phyloP scores from a whole-genome alignment of 148 eudicot genomes.

The Fagopyrum esculentum region DNA sequence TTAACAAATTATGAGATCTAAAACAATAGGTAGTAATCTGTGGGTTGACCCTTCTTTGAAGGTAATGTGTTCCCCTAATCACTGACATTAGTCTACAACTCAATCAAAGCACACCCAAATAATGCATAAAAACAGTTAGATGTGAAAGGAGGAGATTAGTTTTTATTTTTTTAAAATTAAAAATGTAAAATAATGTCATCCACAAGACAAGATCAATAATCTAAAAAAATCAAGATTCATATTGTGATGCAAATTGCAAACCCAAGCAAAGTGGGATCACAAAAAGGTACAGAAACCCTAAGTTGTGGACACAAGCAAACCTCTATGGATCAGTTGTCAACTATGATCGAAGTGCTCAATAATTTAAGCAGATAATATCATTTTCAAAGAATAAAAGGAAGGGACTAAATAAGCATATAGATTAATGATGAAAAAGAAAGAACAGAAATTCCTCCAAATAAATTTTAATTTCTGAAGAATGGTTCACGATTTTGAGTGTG shows the following conservation, averaged over 20 bases:
- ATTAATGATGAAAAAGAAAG: neutral
- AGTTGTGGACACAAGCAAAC: neutral
- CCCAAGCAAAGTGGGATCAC: neutral
- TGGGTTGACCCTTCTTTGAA: slow-evolving; percentile 5
- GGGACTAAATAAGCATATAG: neutral
- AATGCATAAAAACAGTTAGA: slow-evolving; percentile 7
- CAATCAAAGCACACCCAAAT: slow-evolving; percentile 9
- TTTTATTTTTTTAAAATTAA: neutral
- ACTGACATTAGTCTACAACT: slow-evolving; percentile 9
- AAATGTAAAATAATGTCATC: no score
- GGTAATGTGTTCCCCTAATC: slow-evolving; percentile 9
- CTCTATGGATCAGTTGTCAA: neutral
- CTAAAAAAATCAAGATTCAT: neutral
- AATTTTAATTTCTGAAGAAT: no score
- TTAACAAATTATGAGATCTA: neutral
- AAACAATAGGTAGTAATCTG: neutral
- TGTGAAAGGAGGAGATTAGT: neutral
- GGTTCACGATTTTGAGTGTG: no score
- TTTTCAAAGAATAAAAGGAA: neutral
- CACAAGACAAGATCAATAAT: neutral
- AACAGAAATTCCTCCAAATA: no score
- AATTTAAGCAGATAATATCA: neutral
- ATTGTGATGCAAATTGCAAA: neutral
- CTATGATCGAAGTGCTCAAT: neutral
- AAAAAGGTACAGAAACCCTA: neutral